Base-by-base conservation (phyloP, 768 basidiomycete species). In the Tricholoma hemisulphureum region DNA sequence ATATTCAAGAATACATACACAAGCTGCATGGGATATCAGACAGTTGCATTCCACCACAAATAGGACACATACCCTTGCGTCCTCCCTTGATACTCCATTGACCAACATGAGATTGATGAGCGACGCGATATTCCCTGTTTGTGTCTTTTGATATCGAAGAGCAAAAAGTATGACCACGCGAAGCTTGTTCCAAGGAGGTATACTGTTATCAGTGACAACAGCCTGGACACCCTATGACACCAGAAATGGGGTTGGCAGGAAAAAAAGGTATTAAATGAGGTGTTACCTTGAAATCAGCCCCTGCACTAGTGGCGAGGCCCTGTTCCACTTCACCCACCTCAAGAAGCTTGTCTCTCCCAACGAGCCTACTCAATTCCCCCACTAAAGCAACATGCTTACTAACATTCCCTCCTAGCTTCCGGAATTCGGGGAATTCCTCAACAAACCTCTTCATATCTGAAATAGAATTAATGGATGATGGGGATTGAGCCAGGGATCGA, bases 361-460 rank as follows among this genome's bases (percentile, higher is more conserved):
- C 94, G 46, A 98, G 73, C 58, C 96, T 80, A 67, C 94, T 96
- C 59, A 99, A 80, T 70, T 99, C 97, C 11, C 97, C 96, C 0
- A 99, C 97, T 21, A 99, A 75, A 6, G 96, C 93, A 20, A 98
- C 97, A 66, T 98, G 97, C 73, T 98, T 99, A 77, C 93, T 96
- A 28, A 99, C 97, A 70, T 99, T 99, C 8, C 95, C 95, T 1
- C 97, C 95, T 28, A 99, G 80, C 69, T 95, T 95, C 63, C 89
- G 82, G 67, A 98, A 98, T 72, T 99, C 97, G 1, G 97, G 97
- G 73, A 96, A 99, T 65, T 98, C 95, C 70, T 99, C 97, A 2
- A 99, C 91, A 65, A 96, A 96, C 8, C 82, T 86, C 71, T 98
- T 98, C 97, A 99, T 99, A 64, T 99, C 97, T 4, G 80, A 74